Conservation (phyloP, 2,329 filamentous ascomycete species). For the Macrophomina pseudophaseolina region DNA sequence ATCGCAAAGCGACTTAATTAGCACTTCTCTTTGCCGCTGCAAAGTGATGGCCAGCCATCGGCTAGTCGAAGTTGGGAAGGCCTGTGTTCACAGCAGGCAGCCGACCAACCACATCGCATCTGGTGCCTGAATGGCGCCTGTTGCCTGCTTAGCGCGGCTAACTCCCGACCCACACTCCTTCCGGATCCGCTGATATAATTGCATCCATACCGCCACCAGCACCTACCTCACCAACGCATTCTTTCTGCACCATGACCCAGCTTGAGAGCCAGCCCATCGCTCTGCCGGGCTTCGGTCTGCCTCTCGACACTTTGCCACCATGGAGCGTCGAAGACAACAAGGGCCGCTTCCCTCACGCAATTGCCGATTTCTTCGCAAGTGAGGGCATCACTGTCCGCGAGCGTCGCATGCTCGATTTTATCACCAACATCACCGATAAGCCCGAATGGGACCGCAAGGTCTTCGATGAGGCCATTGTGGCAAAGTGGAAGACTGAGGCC, state of each 20-base stretch:
- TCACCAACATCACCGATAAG: slow-evolving; percentile 50
- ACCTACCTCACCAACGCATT: not conserved
- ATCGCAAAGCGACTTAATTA: too few species aligned
- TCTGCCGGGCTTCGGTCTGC: slow-evolving; percentile 41
- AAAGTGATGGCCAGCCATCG: too few species aligned
- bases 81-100: not conserved
- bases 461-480: slow-evolving; percentile 38
- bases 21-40: too few species aligned
- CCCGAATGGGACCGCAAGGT: slow-evolving; percentile 49
- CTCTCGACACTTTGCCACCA: slow-evolving; percentile 36
- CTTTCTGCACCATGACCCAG: not conserved
- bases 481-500: slow-evolving; percentile 41
- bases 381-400: slow-evolving; percentile 42
- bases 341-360: slow-evolving; percentile 41
- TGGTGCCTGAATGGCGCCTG: not conserved
- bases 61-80: too few species aligned
- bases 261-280: not conserved
- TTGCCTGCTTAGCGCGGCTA: not conserved
- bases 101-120: not conserved
- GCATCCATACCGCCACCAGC: not conserved
- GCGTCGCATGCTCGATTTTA: slow-evolving; percentile 44
- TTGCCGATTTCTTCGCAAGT: slow-evolving; percentile 34
- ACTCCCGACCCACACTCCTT: not conserved
- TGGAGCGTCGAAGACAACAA: slow-evolving; percentile 23
- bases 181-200: not conserved